phyloP scores from a whole-genome alignment of 352 stramenopile species.

The Phytophthora foliorum region DNA sequence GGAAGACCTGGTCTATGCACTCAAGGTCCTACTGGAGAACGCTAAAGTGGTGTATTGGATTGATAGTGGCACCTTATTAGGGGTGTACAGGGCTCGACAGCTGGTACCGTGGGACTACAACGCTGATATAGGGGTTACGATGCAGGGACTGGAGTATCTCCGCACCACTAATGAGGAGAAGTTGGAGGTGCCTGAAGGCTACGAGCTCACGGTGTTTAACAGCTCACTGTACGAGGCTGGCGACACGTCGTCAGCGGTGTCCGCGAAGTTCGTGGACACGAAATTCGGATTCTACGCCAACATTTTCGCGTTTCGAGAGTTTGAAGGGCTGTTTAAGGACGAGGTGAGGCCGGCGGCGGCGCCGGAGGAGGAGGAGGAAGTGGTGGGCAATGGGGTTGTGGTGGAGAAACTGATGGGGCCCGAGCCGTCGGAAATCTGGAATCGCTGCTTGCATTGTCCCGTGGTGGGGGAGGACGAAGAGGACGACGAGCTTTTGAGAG shows the following conservation, averaged over 20 bases:
- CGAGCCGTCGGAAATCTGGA: slow-evolving; percentile 43
- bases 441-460: slow-evolving; percentile 50
- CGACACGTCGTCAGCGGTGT: slow-evolving; percentile 37
- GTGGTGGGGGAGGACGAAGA: slow-evolving; percentile 21
- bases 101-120: slow-evolving; percentile 67
- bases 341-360: slow-evolving; percentile 26
- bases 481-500: slow-evolving; percentile 10
- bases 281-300: slow-evolving; percentile 65
- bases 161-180: slow-evolving; percentile 21
- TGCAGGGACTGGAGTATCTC: slow-evolving; percentile 29
- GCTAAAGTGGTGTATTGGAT: slow-evolving; percentile 58
- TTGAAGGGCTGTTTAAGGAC: slow-evolving; percentile 44
- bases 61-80: slow-evolving; percentile 64
- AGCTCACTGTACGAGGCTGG: slow-evolving; percentile 45
- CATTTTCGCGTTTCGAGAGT: slow-evolving; percentile 55
- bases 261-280: slow-evolving; percentile 57
- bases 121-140: slow-evolving; percentile 52
- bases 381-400: slow-evolving; percentile 37
- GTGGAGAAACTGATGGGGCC: slow-evolving; percentile 47
- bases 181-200: slow-evolving; percentile 44
- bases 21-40: slow-evolving; percentile 49
- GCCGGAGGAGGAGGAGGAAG: slow-evolving; percentile 17
- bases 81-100: slow-evolving; percentile 52
- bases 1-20: slow-evolving; percentile 49
- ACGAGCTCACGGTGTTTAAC: slow-evolving; percentile 55